These are phyloP conservation scores for Sphagnum magellanicum DNA, from an alignment of 228 moss, liverwort and hornwort species.

Conservation along the genomic window DNA sequence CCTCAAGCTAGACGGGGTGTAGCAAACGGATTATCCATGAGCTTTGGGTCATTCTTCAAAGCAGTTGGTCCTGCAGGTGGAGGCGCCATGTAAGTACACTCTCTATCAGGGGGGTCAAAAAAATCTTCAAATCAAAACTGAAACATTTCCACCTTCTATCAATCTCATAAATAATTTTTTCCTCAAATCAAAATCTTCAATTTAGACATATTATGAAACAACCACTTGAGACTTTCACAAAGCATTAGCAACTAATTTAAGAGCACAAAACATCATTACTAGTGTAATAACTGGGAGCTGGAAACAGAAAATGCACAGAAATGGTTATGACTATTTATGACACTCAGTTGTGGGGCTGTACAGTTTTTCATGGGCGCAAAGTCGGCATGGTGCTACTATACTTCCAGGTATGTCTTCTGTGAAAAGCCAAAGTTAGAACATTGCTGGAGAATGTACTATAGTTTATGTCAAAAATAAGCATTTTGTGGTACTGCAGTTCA, in stretches of 20 bases:
- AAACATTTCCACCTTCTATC: not conserved
- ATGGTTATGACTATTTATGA: not conserved
- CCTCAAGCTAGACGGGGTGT: slow-evolving; percentile 12
- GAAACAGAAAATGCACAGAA: not conserved
- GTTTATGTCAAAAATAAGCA: not conserved
- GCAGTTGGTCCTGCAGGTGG: slow-evolving; percentile 21
- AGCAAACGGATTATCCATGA: slow-evolving; percentile 24
- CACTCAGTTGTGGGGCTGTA: slow-evolving; percentile 4
- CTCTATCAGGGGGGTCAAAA: no score
- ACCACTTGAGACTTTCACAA: not conserved
- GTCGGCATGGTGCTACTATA: slow-evolving; percentile 14
- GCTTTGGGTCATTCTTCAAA: slow-evolving; percentile 24
- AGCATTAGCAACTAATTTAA: not conserved
- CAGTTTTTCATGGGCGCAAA: slow-evolving; percentile 36
- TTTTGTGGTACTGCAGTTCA: not conserved
- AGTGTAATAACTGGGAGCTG: not conserved
- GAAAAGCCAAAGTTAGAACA: not conserved
- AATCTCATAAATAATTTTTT: not conserved
- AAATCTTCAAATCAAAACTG: no score
- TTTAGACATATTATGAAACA: not conserved
- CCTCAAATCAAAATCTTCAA: not conserved
- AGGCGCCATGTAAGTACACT: slow-evolving; percentile 21
- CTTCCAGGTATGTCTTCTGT: slow-evolving; percentile 13
- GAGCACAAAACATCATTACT: not conserved
- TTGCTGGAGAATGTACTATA: not conserved